A percentile compares a stretch with the other conserved stretches of the same genome.
Evolutionary conservation across 202 grass and related monocot species (phyloP).

Genomic region (Musa balbisiana): DNA sequence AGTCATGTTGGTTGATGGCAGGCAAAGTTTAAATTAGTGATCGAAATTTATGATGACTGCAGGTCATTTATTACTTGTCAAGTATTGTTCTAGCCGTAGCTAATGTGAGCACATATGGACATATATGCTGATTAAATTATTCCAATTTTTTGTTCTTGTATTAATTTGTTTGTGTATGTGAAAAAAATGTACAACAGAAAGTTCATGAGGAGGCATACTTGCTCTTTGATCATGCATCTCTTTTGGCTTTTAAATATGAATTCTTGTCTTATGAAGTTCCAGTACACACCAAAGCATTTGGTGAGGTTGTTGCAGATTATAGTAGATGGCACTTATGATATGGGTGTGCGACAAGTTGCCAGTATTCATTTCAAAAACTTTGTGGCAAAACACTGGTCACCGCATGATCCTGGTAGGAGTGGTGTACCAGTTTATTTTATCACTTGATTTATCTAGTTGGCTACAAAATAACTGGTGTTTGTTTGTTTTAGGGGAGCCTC

Average conservation of each 20-base stretch:
- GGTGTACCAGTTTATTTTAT: neutral
- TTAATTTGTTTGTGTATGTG: too few species aligned
- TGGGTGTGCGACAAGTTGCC: constrained; percentile 78
- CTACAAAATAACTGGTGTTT: constrained; percentile 5
- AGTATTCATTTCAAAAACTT: constrained; percentile 99
- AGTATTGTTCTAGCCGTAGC: too few species aligned
- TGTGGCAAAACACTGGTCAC: constrained; percentile 88
- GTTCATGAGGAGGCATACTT: too few species aligned
- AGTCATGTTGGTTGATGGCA: too few species aligned
- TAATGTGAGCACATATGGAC: too few species aligned
- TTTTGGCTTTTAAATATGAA: neutral
- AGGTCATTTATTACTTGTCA: too few species aligned
- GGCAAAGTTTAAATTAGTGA: too few species aligned
- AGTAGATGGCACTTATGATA: constrained; percentile 72
- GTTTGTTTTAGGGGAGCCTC: constrained; percentile 39
- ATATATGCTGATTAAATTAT: too few species aligned
- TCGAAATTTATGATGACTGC: too few species aligned
- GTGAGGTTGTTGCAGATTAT: constrained; percentile 82
- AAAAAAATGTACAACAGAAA: too few species aligned
- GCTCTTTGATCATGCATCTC: neutral
- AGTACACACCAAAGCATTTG: constrained; percentile 69
- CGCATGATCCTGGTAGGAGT: constrained; percentile 49
- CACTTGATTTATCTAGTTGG: constrained; percentile 6
- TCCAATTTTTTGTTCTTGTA: too few species aligned
- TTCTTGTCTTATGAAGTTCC: constrained; percentile 47